Conservation (phyloP, 169 alveolate species). For the Fabrea salina region DNA sequence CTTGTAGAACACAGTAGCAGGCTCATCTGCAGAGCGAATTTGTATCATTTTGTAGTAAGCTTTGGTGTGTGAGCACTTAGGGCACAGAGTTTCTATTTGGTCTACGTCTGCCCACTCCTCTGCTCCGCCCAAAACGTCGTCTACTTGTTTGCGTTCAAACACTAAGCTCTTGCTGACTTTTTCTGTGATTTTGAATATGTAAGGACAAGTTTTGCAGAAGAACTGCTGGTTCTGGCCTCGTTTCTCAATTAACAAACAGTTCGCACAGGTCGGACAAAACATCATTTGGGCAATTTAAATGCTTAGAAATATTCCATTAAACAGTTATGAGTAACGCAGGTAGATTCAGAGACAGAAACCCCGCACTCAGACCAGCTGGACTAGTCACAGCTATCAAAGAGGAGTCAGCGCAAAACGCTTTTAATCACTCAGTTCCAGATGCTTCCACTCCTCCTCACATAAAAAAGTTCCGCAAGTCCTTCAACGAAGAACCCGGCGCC, state of each 20-base stretch:
- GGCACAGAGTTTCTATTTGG: constrained; percentile 70
- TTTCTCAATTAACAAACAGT: constrained; percentile 51
- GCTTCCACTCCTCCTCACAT: constrained; percentile 65
- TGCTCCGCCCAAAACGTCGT: constrained; percentile 55
- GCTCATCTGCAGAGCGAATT: constrained; percentile 89
- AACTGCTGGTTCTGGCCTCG: constrained; percentile 50
- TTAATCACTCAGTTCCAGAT: constrained; percentile 22
- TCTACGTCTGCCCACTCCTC: constrained; percentile 74
- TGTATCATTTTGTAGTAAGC: constrained; percentile 84
- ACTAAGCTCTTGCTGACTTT: constrained; percentile 43
- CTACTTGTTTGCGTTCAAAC: constrained; percentile 40
- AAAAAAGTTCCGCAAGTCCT: constrained; percentile 70
- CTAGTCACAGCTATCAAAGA: constrained; percentile 28
- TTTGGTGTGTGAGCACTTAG: constrained; percentile 69
- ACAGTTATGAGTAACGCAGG: background rate
- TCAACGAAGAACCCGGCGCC: constrained; percentile 62
- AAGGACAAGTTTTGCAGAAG: constrained; percentile 87
- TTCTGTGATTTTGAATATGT: constrained; percentile 58
- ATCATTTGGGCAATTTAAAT: no score
- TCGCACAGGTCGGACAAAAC: constrained; percentile 72
- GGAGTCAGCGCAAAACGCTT: constrained; percentile 32
- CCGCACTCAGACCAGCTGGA: constrained; percentile 36
- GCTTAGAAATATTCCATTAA: no score
- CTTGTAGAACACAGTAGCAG: constrained; percentile 82
- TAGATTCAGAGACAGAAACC: background rate